phyloP scores from a whole-genome alignment of 257 asterid genomes.

The Ilex asprella region DNA sequence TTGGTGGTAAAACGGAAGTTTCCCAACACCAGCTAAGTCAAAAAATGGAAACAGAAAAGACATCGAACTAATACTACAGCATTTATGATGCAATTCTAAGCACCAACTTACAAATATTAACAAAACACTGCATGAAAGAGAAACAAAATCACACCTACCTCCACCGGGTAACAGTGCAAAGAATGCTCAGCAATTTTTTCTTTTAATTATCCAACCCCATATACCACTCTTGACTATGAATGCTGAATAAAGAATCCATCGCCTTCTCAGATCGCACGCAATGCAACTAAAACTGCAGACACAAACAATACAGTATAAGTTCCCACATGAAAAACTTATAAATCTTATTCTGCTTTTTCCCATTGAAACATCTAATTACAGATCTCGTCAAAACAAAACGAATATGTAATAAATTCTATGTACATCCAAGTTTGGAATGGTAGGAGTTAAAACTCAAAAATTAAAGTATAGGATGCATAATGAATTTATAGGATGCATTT shows the following conservation, averaged over 20 bases:
- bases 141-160: conserved; percentile 13
- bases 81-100: conserved; percentile 10
- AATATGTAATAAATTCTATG: no score
- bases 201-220: conserved; percentile 3
- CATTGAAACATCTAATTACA: no score
- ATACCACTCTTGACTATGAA: conserved; percentile 15
- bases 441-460: no score
- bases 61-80: conserved; percentile 10
- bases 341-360: no score
- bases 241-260: conserved; percentile 14
- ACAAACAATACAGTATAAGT: background rate
- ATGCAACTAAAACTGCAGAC: conserved; percentile 58
- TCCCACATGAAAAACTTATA: no score
- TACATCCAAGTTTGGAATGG: no score
- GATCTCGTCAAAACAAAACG: no score
- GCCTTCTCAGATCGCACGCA: conserved; percentile 33
- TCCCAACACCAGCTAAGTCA: conserved; percentile 7
- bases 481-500: no score
- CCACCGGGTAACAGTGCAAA: conserved; percentile 9
- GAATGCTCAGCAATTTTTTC: conserved; percentile 13
- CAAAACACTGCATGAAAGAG: conserved; percentile 5
- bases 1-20: conserved; percentile 12
- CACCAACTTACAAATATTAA: conserved; percentile 12
- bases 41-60: background rate
- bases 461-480: no score